Evolutionary conservation across 176 grass and related monocot genomes (phyloP).

Genomic region (Miscanthus lutarioriparius): DNA sequence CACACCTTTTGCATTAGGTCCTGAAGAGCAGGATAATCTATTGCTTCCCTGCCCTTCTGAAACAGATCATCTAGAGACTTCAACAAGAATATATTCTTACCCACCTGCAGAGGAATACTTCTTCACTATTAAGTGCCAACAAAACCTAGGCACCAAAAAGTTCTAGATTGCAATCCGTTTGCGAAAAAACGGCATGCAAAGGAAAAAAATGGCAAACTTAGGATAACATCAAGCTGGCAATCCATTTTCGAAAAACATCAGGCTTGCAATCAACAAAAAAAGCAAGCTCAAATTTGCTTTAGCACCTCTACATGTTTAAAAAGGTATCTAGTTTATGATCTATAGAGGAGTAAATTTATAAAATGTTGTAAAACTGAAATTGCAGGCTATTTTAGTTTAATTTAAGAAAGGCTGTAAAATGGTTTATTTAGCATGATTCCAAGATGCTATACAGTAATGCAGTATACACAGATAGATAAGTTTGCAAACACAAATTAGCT

Average conservation of each 20-base stretch:
- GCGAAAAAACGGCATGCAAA: neutral
- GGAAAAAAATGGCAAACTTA: neutral
- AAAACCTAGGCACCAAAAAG: neutral
- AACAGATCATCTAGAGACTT: conserved; percentile 77
- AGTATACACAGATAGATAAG: neutral
- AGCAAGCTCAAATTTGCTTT: neutral
- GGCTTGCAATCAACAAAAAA: neutral
- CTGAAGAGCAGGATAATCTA: conserved; percentile 65
- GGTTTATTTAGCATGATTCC: conserved; percentile 1
- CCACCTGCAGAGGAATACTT: conserved; percentile 54
- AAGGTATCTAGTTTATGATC: neutral
- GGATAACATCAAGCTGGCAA: neutral
- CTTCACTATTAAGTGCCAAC: conserved; percentile 13
- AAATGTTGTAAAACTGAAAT: conserved; percentile 3
- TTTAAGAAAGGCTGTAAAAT: neutral
- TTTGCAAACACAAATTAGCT: conserved; percentile 11
- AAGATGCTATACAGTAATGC: neutral
- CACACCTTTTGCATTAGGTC: conserved; percentile 72
- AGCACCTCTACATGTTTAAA: neutral
- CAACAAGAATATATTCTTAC: conserved; percentile 76
- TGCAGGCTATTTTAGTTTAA: neutral
- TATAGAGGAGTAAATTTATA: neutral
- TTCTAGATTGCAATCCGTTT: conserved; percentile 8
- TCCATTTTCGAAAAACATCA: neutral
- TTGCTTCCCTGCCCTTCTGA: conserved; percentile 58